Evolutionary conservation across 1,139 yeast genomes (phyloP).

Genomic region (Yamadazyma triangularis): DNA sequence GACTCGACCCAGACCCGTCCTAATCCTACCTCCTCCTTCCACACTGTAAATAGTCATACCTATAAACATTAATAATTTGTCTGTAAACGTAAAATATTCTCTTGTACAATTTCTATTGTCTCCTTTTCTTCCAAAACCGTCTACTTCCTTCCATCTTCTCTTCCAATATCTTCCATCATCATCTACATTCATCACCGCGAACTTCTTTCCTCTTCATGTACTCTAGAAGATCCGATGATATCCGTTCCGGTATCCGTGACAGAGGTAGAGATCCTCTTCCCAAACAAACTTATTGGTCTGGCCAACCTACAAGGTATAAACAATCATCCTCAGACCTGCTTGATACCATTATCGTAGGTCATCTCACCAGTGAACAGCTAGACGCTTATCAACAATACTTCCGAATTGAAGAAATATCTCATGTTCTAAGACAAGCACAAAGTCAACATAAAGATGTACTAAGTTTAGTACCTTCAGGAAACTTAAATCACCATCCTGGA

Average conservation of each 20-base stretch:
- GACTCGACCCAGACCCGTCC: too few species aligned
- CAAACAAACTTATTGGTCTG: slow-evolving; percentile 40
- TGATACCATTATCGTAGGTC: slow-evolving; percentile 43
- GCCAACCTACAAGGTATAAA: slow-evolving; percentile 29
- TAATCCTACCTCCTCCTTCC: too few species aligned
- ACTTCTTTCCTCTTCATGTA: slow-evolving; percentile 7
- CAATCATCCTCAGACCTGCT: slow-evolving; percentile 25
- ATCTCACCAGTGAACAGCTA: slow-evolving; percentile 78
- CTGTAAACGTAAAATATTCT: too few species aligned
- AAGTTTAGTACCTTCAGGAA: slow-evolving; percentile 33
- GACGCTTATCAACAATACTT: slow-evolving; percentile 74
- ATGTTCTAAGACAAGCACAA: slow-evolving; percentile 42
- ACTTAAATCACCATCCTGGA: slow-evolving; percentile 19
- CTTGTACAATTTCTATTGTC: too few species aligned
- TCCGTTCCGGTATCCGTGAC: slow-evolving; percentile 1
- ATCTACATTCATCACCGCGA: too few species aligned
- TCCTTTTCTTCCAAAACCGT: too few species aligned
- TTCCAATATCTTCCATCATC: too few species aligned
- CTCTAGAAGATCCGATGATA: slow-evolving; percentile 6
- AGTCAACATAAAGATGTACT: slow-evolving; percentile 45
- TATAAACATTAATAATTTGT: too few species aligned
- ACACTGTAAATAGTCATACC: too few species aligned
- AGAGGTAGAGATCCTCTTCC: slow-evolving; percentile 1
- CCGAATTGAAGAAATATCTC: slow-evolving; percentile 73
- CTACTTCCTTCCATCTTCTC: too few species aligned